phyloP scores from a whole-genome alignment of 2,329 filamentous ascomycete species.

The Aspergillus japonicus region DNA sequence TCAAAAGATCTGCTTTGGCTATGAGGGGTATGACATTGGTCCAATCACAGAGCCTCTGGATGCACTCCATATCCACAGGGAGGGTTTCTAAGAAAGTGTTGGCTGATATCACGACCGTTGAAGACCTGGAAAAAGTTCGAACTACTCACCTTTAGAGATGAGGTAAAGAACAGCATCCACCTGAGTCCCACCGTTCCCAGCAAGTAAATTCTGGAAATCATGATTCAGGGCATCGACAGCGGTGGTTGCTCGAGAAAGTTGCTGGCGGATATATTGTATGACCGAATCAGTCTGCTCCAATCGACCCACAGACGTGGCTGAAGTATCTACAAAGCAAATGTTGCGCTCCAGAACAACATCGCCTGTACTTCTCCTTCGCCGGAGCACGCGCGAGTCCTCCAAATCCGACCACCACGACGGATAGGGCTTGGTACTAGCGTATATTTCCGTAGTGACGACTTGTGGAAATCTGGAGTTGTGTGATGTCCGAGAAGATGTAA shows the following conservation, averaged over 20 bases:
- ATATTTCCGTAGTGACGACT: constrained; percentile 61
- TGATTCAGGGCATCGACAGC: constrained; percentile 64
- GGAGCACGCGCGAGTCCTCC: constrained; percentile 61
- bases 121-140: not conserved
- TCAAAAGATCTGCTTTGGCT: constrained; percentile 70
- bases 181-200: constrained; percentile 76
- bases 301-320: constrained; percentile 56
- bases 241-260: constrained; percentile 62
- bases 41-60: constrained; percentile 66
- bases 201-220: constrained; percentile 74
- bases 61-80: constrained; percentile 66
- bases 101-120: not conserved
- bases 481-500: constrained; percentile 20
- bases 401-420: constrained; percentile 86
- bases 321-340: constrained; percentile 87
- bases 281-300: constrained; percentile 58
- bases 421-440: constrained; percentile 79
- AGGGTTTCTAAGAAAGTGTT: constrained; percentile 51
- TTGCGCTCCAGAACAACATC: constrained; percentile 86
- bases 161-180: constrained; percentile 86
- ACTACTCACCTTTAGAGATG: constrained; percentile 65
- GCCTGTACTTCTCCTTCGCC: constrained; percentile 67
- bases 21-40: constrained; percentile 86
- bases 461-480: constrained; percentile 15
- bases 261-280: constrained; percentile 70